phyloP scores from a whole-genome alignment of 805 yeast genomes.

The Candida patagonica region DNA sequence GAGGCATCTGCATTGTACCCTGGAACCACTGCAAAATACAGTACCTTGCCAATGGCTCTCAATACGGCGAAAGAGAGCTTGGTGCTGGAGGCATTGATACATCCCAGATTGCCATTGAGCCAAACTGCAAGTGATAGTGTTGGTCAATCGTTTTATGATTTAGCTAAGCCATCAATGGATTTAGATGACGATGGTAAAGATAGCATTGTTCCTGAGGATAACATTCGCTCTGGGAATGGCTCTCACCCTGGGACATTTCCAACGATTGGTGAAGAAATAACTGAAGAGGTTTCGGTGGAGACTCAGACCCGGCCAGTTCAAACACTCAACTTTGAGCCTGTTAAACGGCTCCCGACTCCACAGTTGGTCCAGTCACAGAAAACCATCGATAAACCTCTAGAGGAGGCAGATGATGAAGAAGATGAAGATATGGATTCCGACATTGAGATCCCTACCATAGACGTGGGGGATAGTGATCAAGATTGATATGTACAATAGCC shows the following conservation, averaged over 20 bases:
- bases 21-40: constrained; percentile 46
- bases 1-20: constrained; percentile 59
- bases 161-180: neutral
- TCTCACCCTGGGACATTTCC: too few species aligned
- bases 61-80: constrained; percentile 40
- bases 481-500: too few species aligned
- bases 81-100: constrained; percentile 46
- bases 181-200: neutral
- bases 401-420: constrained; percentile 3
- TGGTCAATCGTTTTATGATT: neutral
- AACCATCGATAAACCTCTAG: neutral
- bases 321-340: too few species aligned
- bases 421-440: constrained; percentile 23
- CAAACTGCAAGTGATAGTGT: neutral
- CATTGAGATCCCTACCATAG: constrained; percentile 43
- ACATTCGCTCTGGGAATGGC: too few species aligned
- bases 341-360: too few species aligned
- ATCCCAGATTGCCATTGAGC: constrained; percentile 64
- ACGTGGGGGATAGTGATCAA: constrained; percentile 34
- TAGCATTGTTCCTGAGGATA: too few species aligned
- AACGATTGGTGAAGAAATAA: too few species aligned
- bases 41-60: constrained; percentile 64
- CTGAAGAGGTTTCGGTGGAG: too few species aligned
- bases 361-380: too few species aligned
- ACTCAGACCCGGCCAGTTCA: too few species aligned